Evolutionary conservation across 176 grass and related monocot genomes (phyloP).

Genomic region (Oryza longistaminata): DNA sequence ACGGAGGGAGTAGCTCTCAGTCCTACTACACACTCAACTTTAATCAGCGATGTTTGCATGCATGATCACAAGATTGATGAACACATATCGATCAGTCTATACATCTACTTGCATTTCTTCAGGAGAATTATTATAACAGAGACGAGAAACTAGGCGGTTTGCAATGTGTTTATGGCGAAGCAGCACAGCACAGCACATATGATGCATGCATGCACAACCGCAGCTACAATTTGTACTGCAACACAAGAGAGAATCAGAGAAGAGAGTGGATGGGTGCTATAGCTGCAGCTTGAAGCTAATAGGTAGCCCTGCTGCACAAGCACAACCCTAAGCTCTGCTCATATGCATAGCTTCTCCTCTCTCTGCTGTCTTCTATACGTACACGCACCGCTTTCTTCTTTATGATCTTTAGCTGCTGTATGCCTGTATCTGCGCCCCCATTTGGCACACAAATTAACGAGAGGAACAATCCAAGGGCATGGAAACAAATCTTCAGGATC

Average conservation of each 20-base stretch:
- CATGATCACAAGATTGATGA: too few relatives aligned
- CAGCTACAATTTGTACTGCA: slow-evolving; percentile 19
- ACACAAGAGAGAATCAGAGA: background rate
- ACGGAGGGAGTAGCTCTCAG: background rate
- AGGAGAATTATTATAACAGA: slow-evolving; percentile 6
- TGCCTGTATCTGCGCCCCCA: slow-evolving; percentile 36
- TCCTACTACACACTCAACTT: slow-evolving; percentile 56
- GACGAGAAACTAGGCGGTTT: slow-evolving; percentile 34
- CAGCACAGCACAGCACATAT: background rate
- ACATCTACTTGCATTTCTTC: background rate
- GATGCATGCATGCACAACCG: slow-evolving; percentile 26
- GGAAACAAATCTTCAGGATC: slow-evolving; percentile 48
- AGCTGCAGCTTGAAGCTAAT: background rate
- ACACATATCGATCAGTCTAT: background rate
- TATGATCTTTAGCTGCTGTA: slow-evolving; percentile 47
- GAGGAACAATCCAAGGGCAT: slow-evolving; percentile 46
- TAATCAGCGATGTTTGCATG: slow-evolving; percentile 48
- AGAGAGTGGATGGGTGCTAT: background rate
- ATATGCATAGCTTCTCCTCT: slow-evolving; percentile 51
- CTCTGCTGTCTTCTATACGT: slow-evolving; percentile 39
- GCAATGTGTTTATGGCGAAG: slow-evolving; percentile 58
- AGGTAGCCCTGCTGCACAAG: slow-evolving; percentile 32
- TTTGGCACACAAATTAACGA: slow-evolving; percentile 70
- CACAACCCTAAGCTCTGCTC: background rate
- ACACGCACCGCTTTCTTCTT: slow-evolving; percentile 4